Evolutionary conservation across 805 yeast genomes (phyloP).

Genomic region (Saturnispora mendoncae): DNA sequence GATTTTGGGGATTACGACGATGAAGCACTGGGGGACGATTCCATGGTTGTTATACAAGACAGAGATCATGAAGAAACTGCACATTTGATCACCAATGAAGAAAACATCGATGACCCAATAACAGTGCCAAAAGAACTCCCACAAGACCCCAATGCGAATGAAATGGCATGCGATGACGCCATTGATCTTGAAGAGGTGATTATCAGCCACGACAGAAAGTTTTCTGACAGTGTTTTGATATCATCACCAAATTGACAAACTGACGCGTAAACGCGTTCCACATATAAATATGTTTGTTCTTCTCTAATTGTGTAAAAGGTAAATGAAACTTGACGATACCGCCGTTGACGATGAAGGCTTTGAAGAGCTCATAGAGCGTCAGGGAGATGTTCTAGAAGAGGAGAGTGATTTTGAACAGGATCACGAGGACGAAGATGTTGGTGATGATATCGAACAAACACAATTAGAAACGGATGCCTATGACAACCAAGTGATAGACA

Average conservation of each 20-base stretch:
- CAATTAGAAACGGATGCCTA: conserved; percentile 5
- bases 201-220: conserved; percentile 2
- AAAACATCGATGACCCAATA: conserved; percentile 1
- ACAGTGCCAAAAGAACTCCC: not conserved
- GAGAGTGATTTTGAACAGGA: conserved; percentile 8
- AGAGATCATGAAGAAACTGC: not conserved
- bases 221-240: conserved; percentile 4
- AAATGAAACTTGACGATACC: not conserved
- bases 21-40: conserved; percentile 15
- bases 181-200: conserved; percentile 1
- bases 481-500: conserved; percentile 3
- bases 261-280: too few species aligned
- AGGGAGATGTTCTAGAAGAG: conserved; percentile 2
- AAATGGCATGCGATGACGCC: conserved; percentile 7
- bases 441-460: not conserved
- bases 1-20: conserved; percentile 21
- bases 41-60: conserved; percentile 2
- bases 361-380: conserved; percentile 15
- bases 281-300: too few species aligned
- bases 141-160: conserved; percentile 7
- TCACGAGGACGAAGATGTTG: not conserved
- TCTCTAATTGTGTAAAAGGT: not conserved
- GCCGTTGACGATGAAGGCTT: conserved; percentile 15
- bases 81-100: not conserved
- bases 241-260: not conserved